Conservation (phyloP, 2,329 filamentous ascomycete species). For the Microcyclosporella mali region DNA sequence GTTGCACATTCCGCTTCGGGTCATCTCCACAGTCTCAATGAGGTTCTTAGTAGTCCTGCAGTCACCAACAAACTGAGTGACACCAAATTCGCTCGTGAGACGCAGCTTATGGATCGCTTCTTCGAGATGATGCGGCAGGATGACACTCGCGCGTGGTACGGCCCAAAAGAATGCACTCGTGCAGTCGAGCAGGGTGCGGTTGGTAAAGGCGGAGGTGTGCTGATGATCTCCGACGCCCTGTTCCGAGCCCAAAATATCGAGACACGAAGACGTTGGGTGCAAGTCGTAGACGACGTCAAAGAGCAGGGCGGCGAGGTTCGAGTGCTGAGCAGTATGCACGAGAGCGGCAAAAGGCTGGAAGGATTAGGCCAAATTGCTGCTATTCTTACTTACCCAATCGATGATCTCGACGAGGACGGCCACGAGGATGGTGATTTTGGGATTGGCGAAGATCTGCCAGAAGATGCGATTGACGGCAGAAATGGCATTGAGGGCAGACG, state of each 20-base stretch:
- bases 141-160: slow-evolving; percentile 87
- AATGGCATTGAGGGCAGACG: slow-evolving; percentile 18
- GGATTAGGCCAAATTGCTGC: slow-evolving; percentile 82
- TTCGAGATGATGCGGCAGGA: slow-evolving; percentile 71
- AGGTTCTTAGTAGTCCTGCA: slow-evolving; percentile 75
- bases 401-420: slow-evolving; percentile 62
- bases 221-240: slow-evolving; percentile 80
- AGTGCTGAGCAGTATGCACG: slow-evolving; percentile 87
- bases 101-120: slow-evolving; percentile 77
- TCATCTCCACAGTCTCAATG: slow-evolving; percentile 78
- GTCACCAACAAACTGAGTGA: slow-evolving; percentile 73
- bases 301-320: slow-evolving; percentile 77
- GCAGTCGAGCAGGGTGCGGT: slow-evolving; percentile 85
- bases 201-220: slow-evolving; percentile 72
- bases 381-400: slow-evolving; percentile 83
- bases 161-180: slow-evolving; percentile 69
- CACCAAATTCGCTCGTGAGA: slow-evolving; percentile 82
- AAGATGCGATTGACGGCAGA: slow-evolving; percentile 8
- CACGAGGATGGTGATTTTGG: slow-evolving; percentile 13
- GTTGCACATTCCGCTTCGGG: slow-evolving; percentile 81
- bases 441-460: slow-evolving; percentile 18
- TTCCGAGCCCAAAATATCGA: slow-evolving; percentile 78
- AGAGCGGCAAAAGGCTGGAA: slow-evolving; percentile 81
- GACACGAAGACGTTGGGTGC: slow-evolving; percentile 73
- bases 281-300: slow-evolving; percentile 80